Percentiles rank a stretch among this genome's conserved stretches.
These are phyloP conservation scores for Penicillium sp. DNA, from an alignment of 2,329 filamentous ascomycete genomes.

Conservation along the genomic window DNA sequence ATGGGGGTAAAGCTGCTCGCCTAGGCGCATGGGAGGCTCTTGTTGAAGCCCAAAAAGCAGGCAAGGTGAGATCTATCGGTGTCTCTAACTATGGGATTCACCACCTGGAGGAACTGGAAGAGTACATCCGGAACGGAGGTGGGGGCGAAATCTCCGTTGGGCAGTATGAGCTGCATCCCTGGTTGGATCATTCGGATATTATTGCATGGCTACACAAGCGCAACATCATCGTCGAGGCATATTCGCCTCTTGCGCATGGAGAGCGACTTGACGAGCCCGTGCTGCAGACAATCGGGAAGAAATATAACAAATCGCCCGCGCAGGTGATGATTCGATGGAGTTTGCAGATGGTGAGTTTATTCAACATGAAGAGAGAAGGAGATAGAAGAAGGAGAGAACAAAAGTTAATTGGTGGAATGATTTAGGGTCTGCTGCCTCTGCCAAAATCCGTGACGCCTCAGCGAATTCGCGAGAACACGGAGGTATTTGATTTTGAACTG, in stretches of 20 bases:
- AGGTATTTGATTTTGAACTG: slow-evolving; percentile 66
- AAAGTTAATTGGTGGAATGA: neutral
- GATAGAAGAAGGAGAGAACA: neutral
- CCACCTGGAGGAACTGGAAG: slow-evolving; percentile 70
- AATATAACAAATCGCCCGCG: slow-evolving; percentile 71
- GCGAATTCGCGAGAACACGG: slow-evolving; percentile 64
- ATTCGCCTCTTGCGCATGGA: slow-evolving; percentile 75
- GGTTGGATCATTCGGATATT: slow-evolving; percentile 74
- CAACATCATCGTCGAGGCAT: slow-evolving; percentile 74
- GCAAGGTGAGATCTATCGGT: slow-evolving; percentile 72
- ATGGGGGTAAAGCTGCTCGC: slow-evolving; percentile 70
- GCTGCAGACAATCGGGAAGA: slow-evolving; percentile 65
- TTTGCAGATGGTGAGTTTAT: slow-evolving; percentile 69
- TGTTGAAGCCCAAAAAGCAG: slow-evolving; percentile 73
- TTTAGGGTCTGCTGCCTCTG: slow-evolving; percentile 65
- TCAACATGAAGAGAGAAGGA: slow-evolving; percentile 5
- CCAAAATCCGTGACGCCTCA: slow-evolving; percentile 64
- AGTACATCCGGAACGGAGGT: slow-evolving; percentile 61
- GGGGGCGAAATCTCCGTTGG: slow-evolving; percentile 71
- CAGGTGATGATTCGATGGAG: slow-evolving; percentile 80
- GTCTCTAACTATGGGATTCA: slow-evolving; percentile 79
- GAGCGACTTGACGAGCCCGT: slow-evolving; percentile 70
- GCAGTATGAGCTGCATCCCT: slow-evolving; percentile 81
- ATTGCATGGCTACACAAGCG: slow-evolving; percentile 68
- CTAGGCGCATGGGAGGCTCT: slow-evolving; percentile 76